Evolutionary conservation across 2,329 filamentous ascomycete genomes (phyloP), one percentile per base, ranked within the genome.

Genomic region (Fonsecaea monophora): DNA sequence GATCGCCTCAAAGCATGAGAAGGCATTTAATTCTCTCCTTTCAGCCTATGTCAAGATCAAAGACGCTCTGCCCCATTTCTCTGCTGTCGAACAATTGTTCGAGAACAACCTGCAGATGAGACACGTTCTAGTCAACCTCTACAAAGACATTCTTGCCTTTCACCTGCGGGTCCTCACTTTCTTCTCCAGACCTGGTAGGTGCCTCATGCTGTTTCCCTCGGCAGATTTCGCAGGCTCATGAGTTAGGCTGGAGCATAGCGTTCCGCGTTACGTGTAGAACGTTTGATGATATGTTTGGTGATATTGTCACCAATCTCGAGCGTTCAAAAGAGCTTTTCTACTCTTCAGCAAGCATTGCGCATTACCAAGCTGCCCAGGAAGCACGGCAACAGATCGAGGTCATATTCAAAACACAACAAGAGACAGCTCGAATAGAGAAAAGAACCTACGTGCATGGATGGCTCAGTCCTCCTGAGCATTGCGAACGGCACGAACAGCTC

Each of bases 261-360:
- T 30, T 53, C 6, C 48, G 13, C 48, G 25, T 53, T 21, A 53
- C 48, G 10, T 53, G 48, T 53, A 13, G 48, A n/a, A 12, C 48
- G 25, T 30, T 53, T 21, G 48, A 53, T 9, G 48, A 53, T n/a
- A 53, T 53, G 15, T 21, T 21, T 30, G 48, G 25, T 21, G 48
- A 53, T 18, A 53, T 53, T 30, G 21, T 53, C 48, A 53, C 15
- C 25, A 53, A 53, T n/a, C 15, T 53, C 48, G 48, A 53, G 48
- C 48, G 48, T 53, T 53, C 15, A 21, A 53, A 53, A 18, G 48
- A 53, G 48, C 48, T 53, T 12, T 18, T 53, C 48, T 53, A 53
- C n/a, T 21, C 48, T 53, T 53, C 15, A 30, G 48, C 48, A 53
- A 53, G 48, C 48, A 53, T 53, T 53, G 48, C 48, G 18, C 48